Conservation (phyloP, 441 rosid species). For the Arabidopsis hybrid region DNA sequence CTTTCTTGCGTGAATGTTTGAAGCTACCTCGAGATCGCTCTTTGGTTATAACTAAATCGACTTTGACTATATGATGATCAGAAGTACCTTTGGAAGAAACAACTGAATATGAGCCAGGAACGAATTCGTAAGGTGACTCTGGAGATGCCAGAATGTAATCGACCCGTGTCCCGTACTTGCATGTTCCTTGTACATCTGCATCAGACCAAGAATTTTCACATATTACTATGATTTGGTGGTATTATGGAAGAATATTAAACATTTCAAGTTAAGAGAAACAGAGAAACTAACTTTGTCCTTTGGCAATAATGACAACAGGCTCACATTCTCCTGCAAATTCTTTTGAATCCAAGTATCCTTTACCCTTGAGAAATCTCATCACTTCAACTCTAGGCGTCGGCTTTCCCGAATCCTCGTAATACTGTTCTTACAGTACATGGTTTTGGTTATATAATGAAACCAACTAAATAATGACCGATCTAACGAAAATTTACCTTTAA, state of each 20-base stretch:
- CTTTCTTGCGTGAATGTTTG: constrained; percentile 38
- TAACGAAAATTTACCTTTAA: constrained; percentile 55
- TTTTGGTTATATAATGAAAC: background rate
- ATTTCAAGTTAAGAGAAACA: constrained; percentile 3
- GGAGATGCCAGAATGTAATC: constrained; percentile 79
- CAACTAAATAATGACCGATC: background rate
- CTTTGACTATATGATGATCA: constrained; percentile 94
- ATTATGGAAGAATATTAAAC: background rate
- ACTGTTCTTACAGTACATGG: constrained; percentile 47
- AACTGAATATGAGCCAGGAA: constrained; percentile 87
- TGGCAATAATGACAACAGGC: constrained; percentile 87
- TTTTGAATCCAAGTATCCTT: constrained; percentile 72
- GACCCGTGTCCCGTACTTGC: constrained; percentile 85
- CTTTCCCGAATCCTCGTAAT: constrained; percentile 88
- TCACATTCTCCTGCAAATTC: constrained; percentile 87
- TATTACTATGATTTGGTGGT: background rate
- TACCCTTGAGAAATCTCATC: constrained; percentile 65
- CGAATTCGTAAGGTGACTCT: constrained; percentile 60
- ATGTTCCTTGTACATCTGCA: constrained; percentile 80
- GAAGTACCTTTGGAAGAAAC: constrained; percentile 92
- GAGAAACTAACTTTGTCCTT: constrained; percentile 75
- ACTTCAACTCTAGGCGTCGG: constrained; percentile 81
- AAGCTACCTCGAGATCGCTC: constrained; percentile 42
- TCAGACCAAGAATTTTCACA: background rate
- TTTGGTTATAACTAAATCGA: constrained; percentile 53